Conservation (phyloP, 2,329 filamentous ascomycete genomes). For the Cercospora sp. region DNA sequence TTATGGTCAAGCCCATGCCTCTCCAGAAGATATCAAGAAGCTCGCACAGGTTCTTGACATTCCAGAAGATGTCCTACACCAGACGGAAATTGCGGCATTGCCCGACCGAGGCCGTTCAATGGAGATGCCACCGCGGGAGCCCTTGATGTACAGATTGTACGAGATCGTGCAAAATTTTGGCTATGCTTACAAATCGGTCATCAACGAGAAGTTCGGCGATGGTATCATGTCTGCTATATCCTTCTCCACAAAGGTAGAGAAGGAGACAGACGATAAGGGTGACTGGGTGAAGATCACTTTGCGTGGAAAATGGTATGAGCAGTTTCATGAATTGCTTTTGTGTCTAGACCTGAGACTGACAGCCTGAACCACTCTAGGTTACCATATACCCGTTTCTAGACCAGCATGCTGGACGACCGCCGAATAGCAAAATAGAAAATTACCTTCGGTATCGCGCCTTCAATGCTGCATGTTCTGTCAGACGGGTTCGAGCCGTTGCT, state of each 20-base stretch:
- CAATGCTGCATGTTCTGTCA: background rate
- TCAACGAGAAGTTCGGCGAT: conserved; percentile 81
- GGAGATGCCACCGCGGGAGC: conserved; percentile 82
- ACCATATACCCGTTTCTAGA: conserved; percentile 51
- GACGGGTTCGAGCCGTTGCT: background rate
- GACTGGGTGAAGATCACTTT: conserved; percentile 83
- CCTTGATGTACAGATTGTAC: conserved; percentile 84
- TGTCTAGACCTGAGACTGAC: conserved; percentile 13
- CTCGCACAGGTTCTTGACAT: conserved; percentile 67
- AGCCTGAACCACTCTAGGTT: conserved; percentile 40
- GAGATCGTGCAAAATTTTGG: conserved; percentile 98
- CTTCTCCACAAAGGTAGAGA: conserved; percentile 83
- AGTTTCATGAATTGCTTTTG: too few species aligned
- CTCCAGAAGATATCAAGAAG: conserved; percentile 65
- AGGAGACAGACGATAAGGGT: conserved; percentile 78
- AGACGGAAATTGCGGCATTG: conserved; percentile 66
- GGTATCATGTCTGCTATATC: conserved; percentile 97
- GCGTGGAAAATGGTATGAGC: conserved; percentile 74
- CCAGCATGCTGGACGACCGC: background rate
- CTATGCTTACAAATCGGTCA: conserved; percentile 64
- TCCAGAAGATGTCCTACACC: conserved; percentile 53
- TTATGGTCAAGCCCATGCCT: conserved; percentile 80
- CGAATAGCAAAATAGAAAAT: background rate
- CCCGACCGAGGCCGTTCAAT: conserved; percentile 78
- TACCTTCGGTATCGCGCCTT: background rate